Evolutionary conservation across 2,329 filamentous ascomycete genomes (phyloP).

Genomic region (Cytospora paraplurivora): DNA sequence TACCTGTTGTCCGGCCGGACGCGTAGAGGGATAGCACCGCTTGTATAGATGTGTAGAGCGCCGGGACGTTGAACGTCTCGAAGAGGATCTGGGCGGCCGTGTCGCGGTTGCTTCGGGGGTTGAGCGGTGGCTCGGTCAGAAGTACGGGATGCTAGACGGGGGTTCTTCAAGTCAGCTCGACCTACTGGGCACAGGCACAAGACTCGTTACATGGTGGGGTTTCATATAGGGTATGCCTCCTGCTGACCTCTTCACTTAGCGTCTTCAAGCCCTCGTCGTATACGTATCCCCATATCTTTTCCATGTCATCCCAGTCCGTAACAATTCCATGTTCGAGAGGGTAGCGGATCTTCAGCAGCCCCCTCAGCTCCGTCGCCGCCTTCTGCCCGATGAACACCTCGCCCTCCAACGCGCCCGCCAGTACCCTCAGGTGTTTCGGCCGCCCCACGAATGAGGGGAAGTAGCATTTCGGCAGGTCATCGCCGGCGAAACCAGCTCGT

Average conservation of each 20-base stretch:
- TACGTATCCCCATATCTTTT: constrained; percentile 98
- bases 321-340: constrained; percentile 97
- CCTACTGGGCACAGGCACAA: neutral
- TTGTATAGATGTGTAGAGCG: constrained; percentile 95
- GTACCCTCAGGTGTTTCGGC: constrained; percentile 90
- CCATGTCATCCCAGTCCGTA: constrained; percentile 99
- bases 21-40: constrained; percentile 95
- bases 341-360: constrained; percentile 92
- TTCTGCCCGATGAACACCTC: constrained; percentile 96
- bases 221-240: too few species aligned
- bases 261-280: constrained; percentile 96
- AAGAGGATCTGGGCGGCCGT: constrained; percentile 97
- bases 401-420: constrained; percentile 94
- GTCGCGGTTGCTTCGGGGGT: constrained; percentile 93
- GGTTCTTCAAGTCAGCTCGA: constrained; percentile 29
- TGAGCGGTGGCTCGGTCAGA: constrained; percentile 92
- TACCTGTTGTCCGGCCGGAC: constrained; percentile 91
- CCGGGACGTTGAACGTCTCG: constrained; percentile 97
- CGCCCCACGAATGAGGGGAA: constrained; percentile 97
- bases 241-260: constrained; percentile 83
- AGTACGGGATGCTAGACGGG: constrained; percentile 79
- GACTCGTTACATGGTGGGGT: too few species aligned
- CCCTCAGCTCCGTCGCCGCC: constrained; percentile 83
- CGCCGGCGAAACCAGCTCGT: constrained; percentile 92
- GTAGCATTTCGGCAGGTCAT: constrained; percentile 93